A percentile compares a stretch with the other conserved stretches of the same genome.
Evolutionary conservation across 1,139 yeast species (phyloP).

Genomic region (Geotrichum klebahnii): DNA sequence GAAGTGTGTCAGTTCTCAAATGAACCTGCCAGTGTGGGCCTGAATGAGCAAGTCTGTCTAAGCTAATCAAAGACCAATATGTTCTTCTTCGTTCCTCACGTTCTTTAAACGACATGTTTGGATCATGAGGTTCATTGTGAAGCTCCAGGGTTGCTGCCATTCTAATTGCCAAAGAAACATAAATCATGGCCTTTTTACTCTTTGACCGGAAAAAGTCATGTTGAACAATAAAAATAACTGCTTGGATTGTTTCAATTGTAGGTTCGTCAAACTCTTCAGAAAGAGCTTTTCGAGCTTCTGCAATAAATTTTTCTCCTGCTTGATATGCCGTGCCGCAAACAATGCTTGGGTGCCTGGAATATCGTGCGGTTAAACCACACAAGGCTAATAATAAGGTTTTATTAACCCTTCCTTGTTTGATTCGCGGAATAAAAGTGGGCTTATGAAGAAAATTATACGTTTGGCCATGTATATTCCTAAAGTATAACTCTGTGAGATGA

Average conservation of each 20-base stretch:
- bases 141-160: constrained; percentile 39
- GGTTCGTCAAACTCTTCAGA: constrained; percentile 38
- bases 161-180: constrained; percentile 39
- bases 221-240: constrained; percentile 37
- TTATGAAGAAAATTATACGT: constrained; percentile 40
- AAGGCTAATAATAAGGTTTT: constrained; percentile 38
- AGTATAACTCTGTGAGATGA: constrained; percentile 35
- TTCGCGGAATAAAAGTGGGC: constrained; percentile 36
- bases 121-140: constrained; percentile 32
- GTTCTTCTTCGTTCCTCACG: constrained; percentile 39
- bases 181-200: constrained; percentile 40
- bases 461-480: constrained; percentile 39
- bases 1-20: constrained; percentile 30
- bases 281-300: constrained; percentile 34
- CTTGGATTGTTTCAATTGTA: constrained; percentile 39
- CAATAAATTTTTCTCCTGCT: constrained; percentile 38
- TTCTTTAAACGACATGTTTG: constrained; percentile 36
- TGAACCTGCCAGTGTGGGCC: constrained; percentile 37
- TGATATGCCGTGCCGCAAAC: constrained; percentile 30
- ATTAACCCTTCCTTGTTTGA: constrained; percentile 34
- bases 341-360: constrained; percentile 37
- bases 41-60: constrained; percentile 40
- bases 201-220: constrained; percentile 39
- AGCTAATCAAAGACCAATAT: constrained; percentile 39
- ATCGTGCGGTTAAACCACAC: constrained; percentile 40